These are phyloP conservation scores for Metschnikowia vanudenii DNA, from an alignment of 805 yeast species.

Conservation along the genomic window DNA sequence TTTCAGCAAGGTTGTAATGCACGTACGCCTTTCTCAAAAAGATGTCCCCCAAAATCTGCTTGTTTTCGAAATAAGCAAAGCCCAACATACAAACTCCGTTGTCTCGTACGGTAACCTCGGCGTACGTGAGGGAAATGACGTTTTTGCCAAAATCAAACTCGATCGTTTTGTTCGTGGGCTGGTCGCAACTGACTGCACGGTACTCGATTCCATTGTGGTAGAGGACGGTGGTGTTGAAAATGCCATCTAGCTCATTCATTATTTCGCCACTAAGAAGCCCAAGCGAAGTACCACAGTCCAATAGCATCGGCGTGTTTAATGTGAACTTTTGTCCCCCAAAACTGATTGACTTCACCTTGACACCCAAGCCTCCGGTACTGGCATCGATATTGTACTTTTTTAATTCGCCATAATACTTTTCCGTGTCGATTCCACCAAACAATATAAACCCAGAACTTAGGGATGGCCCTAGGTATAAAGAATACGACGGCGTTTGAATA, in stretches of 20 bases:
- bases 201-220: slow-evolving; percentile 6
- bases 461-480: slow-evolving; percentile 53
- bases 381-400: neutral
- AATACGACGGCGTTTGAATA: slow-evolving; percentile 55
- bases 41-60: slow-evolving; percentile 17
- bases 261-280: slow-evolving; percentile 8
- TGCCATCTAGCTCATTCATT: slow-evolving; percentile 10
- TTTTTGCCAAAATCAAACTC: slow-evolving; percentile 14
- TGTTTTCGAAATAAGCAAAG: slow-evolving; percentile 9
- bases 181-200: slow-evolving; percentile 14
- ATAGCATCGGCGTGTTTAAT: slow-evolving; percentile 5
- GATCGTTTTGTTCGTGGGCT: slow-evolving; percentile 13
- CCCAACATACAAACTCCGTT: slow-evolving; percentile 14
- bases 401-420: slow-evolving; percentile 28
- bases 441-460: slow-evolving; percentile 31
- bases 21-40: slow-evolving; percentile 22
- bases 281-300: slow-evolving; percentile 16
- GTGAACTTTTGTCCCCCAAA: slow-evolving; percentile 4
- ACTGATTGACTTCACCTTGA: slow-evolving; percentile 1
- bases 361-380: slow-evolving; percentile 5
- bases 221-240: slow-evolving; percentile 9
- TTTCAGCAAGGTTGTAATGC: slow-evolving; percentile 18
- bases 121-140: slow-evolving; percentile 7
- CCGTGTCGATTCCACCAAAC: slow-evolving; percentile 45
- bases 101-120: slow-evolving; percentile 8